Base-by-base conservation (phyloP, 768 basidiomycete species). In the Chiua virens region DNA sequence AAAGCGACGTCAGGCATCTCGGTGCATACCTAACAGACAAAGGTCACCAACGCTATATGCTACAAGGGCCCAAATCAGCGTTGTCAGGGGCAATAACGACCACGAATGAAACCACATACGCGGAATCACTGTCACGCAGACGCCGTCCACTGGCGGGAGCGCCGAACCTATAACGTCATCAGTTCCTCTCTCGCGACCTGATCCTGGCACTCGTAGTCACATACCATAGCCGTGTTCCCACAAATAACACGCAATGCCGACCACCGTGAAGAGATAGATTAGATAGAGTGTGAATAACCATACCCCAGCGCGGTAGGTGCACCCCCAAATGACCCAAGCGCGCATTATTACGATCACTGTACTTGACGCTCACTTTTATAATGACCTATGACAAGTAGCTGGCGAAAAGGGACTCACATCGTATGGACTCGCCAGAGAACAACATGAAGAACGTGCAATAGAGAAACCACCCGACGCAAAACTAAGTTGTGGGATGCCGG, bases 261-360 rank as follows among this genome's bases (percentile, higher is more conserved):
- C 22, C 21, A 59, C 13, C 14, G 42, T 10, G 14, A 50, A 0
- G 10, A 55, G 6, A 42, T 62, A 60, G 25, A 46, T 1, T 0
- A 44, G 22, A 25, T 58, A 62, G n/a, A 51, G 13, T 14, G 22
- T 8, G 2, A 61, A 34, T n/a, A 62, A 30, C 15, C 17, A 37
- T n/a, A 48, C 10, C 1, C 49, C 42, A 14, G n/a, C 32, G 17
- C 48, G 47, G 18, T 47, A 42, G 9, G 28, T 43, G 35, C 59
- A 60, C 2, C 59, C 59, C 56, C 59, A 62, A 20, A 52, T 48
- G 7, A 56, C 59, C 58, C 60, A 57, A 32, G 55, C 60, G 5
- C 58, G 58, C 53, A 57, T 45, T 4, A 55, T 42, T 10, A 62
- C 60, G 35, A 60, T 38, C 20, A 60, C 60, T 62, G 38, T 34